Percentiles rank a stretch among this genome's conserved stretches.
Conservation (phyloP, 2,329 filamentous ascomycete species). For the Nannizziopsis arthrosporioides region DNA sequence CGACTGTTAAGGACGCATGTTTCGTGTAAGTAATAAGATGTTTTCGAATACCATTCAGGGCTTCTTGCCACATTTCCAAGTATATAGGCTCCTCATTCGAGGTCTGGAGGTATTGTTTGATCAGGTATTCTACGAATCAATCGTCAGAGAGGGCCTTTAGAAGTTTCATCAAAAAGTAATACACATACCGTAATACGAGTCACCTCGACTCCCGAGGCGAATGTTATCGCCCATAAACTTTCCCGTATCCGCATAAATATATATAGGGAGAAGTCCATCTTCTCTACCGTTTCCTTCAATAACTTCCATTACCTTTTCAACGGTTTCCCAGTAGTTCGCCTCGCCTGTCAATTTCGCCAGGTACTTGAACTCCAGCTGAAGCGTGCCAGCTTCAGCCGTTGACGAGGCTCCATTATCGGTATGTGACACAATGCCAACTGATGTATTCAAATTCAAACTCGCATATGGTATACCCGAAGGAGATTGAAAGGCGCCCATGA, state of each 20-base stretch:
- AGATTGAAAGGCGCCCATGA: constrained; percentile 80
- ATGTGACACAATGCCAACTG: constrained; percentile 67
- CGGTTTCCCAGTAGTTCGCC: constrained; percentile 80
- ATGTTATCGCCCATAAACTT: constrained; percentile 76
- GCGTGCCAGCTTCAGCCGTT: constrained; percentile 79
- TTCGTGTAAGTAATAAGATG: constrained; percentile 83
- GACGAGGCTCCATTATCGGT: constrained; percentile 78
- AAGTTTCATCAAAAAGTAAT: background rate
- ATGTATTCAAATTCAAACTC: constrained; percentile 74
- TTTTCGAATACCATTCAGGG: constrained; percentile 74
- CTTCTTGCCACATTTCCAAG: constrained; percentile 83
- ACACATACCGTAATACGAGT: constrained; percentile 73
- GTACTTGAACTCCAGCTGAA: constrained; percentile 97
- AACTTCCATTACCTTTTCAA: constrained; percentile 81
- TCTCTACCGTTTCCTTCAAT: constrained; percentile 68
- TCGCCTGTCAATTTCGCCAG: constrained; percentile 90
- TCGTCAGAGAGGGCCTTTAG: constrained; percentile 11
- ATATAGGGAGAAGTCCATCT: constrained; percentile 85
- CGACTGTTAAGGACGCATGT: constrained; percentile 68
- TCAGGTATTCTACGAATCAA: constrained; percentile 61
- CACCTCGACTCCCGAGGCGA: constrained; percentile 80
- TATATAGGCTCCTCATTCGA: constrained; percentile 76
- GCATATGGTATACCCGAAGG: constrained; percentile 77
- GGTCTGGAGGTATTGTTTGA: constrained; percentile 96
- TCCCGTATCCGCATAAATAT: constrained; percentile 67